Base-by-base conservation (phyloP, 2,329 filamentous ascomycete genomes). In the Colletotrichum sp. region DNA sequence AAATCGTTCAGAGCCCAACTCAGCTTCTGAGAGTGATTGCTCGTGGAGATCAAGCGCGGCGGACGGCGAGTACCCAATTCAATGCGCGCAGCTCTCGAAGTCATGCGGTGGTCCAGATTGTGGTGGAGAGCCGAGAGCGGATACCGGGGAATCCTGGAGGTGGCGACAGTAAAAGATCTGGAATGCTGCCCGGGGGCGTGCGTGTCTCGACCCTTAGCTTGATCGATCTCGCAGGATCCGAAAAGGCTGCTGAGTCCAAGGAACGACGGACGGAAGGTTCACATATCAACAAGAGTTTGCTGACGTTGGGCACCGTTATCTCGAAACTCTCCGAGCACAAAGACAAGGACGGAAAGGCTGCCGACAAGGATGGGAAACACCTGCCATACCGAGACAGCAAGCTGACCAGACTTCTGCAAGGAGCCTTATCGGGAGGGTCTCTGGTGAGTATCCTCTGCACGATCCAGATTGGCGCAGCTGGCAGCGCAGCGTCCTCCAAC, bases 61-160 rank as follows among this genome's bases (percentile, higher is more conserved):
- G 96, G 79, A 97, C 95, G 2, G 95, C 95, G 72, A 98, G 96
- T 82, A 99, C 97, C 0, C 97, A 99, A 80, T 99, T 97, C 89
- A 99, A 99, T 81, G 91, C 96, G 24, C 92, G 96, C 78, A 98
- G 96, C 86, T 99, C 97, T 63, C 95, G 97, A 85, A 98, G 95
- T 90, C 97, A 99, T 81, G 97, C 97, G 0, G 97, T 99, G 24
- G 97, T 99, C 47, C 97, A 99, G 83, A 99, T 99, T 78, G 96
- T 99, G 3, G 97, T 99, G 15, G 97, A 99, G 83, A 98, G 96
- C 81, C 91, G 97, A 82, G 96, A 98, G 83, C 93, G 97, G 61
- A 91, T 93, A 55, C 91, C 94, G 1, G 88, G 89, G 12, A 87
- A 84, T 8, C 76, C 82, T 3, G 83, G 84, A 15, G 84, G 81